These are phyloP conservation scores for Leccinum proliferum DNA, from an alignment of 1,284 basidiomycete genomes.

Conservation along the genomic window DNA sequence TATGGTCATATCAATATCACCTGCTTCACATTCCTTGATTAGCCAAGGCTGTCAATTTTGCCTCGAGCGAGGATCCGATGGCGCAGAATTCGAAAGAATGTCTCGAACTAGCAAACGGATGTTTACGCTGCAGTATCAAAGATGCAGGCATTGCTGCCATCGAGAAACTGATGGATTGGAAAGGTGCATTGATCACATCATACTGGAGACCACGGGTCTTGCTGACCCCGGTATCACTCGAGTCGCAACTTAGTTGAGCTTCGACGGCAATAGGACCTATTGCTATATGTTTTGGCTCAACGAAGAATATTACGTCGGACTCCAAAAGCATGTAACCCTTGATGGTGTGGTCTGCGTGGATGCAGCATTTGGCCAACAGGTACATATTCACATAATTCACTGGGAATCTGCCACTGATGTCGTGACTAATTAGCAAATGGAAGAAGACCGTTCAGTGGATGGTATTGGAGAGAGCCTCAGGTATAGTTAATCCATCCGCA, in stretches of 20 bases:
- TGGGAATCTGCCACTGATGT: slow-evolving; percentile 8
- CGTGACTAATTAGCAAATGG: slow-evolving; percentile 62
- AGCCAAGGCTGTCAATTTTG: slow-evolving; percentile 77
- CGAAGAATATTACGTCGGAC: slow-evolving; percentile 74
- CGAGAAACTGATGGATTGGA: slow-evolving; percentile 78
- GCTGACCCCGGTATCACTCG: slow-evolving; percentile 76
- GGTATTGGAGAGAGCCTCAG: slow-evolving; percentile 73
- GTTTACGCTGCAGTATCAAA: slow-evolving; percentile 92
- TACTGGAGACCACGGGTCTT: slow-evolving; percentile 90
- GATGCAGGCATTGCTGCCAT: slow-evolving; percentile 89
- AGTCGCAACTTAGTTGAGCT: not conserved
- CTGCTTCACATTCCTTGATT: slow-evolving; percentile 6
- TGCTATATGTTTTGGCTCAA: slow-evolving; percentile 88
- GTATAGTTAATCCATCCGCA: slow-evolving; percentile 75
- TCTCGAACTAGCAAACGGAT: slow-evolving; percentile 88
- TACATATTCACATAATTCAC: slow-evolving; percentile 26
- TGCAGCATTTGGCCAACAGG: slow-evolving; percentile 78
- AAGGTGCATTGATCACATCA: slow-evolving; percentile 85
- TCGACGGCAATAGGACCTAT: slow-evolving; percentile 52
- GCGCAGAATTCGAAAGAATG: slow-evolving; percentile 71
- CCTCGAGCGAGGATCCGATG: slow-evolving; percentile 58
- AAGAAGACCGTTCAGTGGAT: slow-evolving; percentile 64
- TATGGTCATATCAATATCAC: slow-evolving; percentile 30
- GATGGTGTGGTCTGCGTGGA: slow-evolving; percentile 93
- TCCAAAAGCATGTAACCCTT: slow-evolving; percentile 68